A percentile compares a stretch with the other conserved stretches of the same genome.
phyloP scores from a whole-genome alignment of 768 basidiomycete species.

The Agrocybe pediades region DNA sequence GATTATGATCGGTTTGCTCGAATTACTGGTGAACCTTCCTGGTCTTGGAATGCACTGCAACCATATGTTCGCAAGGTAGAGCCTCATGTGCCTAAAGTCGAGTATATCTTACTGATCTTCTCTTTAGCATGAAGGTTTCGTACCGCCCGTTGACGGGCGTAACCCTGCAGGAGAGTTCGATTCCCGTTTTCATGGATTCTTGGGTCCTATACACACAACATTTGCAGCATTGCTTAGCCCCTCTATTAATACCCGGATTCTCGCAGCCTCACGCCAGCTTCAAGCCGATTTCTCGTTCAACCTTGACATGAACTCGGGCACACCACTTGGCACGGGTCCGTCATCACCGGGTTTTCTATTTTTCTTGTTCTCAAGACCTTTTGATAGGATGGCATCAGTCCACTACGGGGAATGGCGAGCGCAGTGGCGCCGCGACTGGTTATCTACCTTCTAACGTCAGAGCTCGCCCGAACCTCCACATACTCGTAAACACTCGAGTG shows the following conservation, averaged over 20 bases:
- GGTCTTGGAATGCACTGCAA: constrained; percentile 35
- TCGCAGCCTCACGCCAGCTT: constrained; percentile 26
- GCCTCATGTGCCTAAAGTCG: no score
- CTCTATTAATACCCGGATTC: constrained; percentile 23
- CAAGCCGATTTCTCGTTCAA: constrained; percentile 36
- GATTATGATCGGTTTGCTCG: constrained; percentile 57
- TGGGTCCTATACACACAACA: constrained; percentile 16
- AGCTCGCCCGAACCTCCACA: constrained; percentile 17
- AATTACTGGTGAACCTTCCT: constrained; percentile 45
- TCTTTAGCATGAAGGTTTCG: neutral
- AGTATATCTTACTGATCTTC: neutral
- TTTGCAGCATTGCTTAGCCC: constrained; percentile 19
- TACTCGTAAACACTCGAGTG: constrained; percentile 17
- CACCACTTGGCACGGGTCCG: constrained; percentile 17
- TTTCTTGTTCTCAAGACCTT: neutral
- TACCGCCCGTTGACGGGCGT: constrained; percentile 20
- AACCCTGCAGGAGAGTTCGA: constrained; percentile 27
- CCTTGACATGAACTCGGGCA: constrained; percentile 17
- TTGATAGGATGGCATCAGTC: constrained; percentile 16
- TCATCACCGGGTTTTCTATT: neutral
- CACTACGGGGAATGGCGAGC: constrained; percentile 11
- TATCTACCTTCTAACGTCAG: constrained; percentile 15
- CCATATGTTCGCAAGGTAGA: constrained; percentile 26
- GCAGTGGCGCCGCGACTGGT: constrained; percentile 18
- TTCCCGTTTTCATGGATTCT: constrained; percentile 31